Base-by-base conservation (phyloP, 2,329 filamentous ascomycete species). In the Exserohilum rostratum region DNA sequence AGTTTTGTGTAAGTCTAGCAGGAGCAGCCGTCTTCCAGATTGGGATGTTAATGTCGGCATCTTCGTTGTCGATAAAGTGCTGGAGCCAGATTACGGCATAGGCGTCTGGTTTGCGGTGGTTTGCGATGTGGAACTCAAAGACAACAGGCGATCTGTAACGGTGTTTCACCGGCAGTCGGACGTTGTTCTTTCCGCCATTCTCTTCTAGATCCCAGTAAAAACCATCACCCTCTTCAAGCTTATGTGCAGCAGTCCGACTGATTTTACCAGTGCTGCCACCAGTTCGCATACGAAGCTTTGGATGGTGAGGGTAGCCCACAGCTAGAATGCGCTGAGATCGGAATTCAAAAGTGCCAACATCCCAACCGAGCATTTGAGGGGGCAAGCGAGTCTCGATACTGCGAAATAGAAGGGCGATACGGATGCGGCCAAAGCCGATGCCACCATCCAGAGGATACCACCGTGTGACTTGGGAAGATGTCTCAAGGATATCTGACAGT, bases 371-470 rank as follows among this genome's bases (percentile, higher is more conserved):
- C 75, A 96, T 89, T 35, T 87, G 79, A 0, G 90, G 90, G n/a
- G 93, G 93, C 1, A 98, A 81, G 40, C 87, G 87, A 48, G 93
- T 89, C 73, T 96, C 93, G 38, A 97, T 85, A 25, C 90, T 93
- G 25, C 93, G 88, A 84, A 97, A 96, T 3, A 98, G 83, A 3
- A 98, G 77, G 0, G 91, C 96, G 62, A 99, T 89, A 35, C 93
- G 88, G 55, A 96, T 84, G 6, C 93, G 89, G 34, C 95, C 95
- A 61, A 95, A 98, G 0, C 95, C 79, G 59, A 98, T 88, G 10
- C 95, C 95, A 18, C 93, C 95, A 69, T 96, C 93, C 0, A 99
- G 83, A n/a, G 95, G 93, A 72, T 97, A 98, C 92, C 93, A 97
- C 55, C 92, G 82, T 2, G 92, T 96, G 50, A 88, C 84, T 73